Base-by-base conservation (phyloP, 805 yeast species). In the Candida coleopterorum region DNA sequence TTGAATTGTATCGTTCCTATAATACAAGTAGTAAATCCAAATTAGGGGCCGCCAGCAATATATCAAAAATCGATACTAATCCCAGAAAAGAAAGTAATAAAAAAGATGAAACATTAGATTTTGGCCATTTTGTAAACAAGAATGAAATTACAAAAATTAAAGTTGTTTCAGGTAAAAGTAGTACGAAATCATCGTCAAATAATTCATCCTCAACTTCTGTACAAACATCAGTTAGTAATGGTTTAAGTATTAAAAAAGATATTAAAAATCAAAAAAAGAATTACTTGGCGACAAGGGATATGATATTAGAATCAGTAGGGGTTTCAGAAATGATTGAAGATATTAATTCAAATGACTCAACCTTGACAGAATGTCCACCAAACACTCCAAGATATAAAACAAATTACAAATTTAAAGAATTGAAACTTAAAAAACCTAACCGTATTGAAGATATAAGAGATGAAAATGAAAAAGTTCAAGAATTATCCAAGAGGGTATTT, bases 171-270 rank as follows among this genome's bases (percentile, higher is more conserved):
- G 18, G 21, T 8, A 29, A 29, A n/a, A 30, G 11, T 15, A 30
- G 33, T 12, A 6, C 26, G 9, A 30, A 21, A 21, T 18, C 32
- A 12, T 27, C 30, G n/a, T n/a, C n/a, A n/a, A n/a, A n/a, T 4
- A 29, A 15, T n/a, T 30, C 18, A 4, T 30, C 25, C 4, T 12
- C 18, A 8, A 21, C 26, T 16, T 30, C 33, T 4, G 7, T 9
- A 12, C 26, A 21, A n/a, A 30, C 33, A 4, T 30, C 33, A 6
- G 18, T 21, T 2, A 21, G 33, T 16, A 30, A 30, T 21, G 33
- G 33, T 8, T 10, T 21, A 4, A 32, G 18, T 25, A 32, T 23
- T 22, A 32, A 23, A 17, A 24, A 16, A 10, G 29, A 32, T 25
- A 17, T 24, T 9, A 33, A 25, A 14, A 33, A 25, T 9, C 29